Evolutionary conservation across 2,329 filamentous ascomycete genomes (phyloP).

Genomic region (Orbilia quercus): DNA sequence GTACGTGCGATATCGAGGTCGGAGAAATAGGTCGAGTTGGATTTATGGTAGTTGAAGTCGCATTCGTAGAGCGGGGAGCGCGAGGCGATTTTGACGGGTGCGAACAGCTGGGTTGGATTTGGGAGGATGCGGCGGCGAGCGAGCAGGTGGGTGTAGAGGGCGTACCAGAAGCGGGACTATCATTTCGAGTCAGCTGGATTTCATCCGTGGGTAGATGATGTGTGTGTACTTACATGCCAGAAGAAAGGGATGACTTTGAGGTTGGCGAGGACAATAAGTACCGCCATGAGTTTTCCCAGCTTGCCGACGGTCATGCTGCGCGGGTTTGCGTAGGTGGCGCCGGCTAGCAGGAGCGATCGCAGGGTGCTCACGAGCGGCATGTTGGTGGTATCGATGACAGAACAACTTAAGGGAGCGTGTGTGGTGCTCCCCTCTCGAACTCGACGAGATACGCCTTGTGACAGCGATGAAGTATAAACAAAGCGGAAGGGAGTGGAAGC

Average conservation of each 20-base stretch:
- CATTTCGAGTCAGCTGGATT: no score
- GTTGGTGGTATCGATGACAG: constrained; percentile 1
- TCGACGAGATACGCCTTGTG: no score
- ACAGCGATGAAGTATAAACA: constrained; percentile 6
- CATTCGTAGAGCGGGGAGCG: constrained; percentile 79
- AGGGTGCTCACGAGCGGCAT: constrained; percentile 36
- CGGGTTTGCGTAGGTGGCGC: constrained; percentile 46
- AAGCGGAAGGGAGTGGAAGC: constrained; percentile 32
- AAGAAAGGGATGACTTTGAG: constrained; percentile 79
- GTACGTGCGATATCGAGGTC: constrained; percentile 86
- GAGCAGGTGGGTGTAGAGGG: constrained; percentile 69
- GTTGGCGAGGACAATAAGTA: constrained; percentile 73
- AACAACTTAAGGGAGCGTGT: no score
- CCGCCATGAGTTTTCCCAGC: constrained; percentile 37
- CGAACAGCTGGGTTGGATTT: constrained; percentile 75
- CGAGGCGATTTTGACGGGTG: constrained; percentile 74
- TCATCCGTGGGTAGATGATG: no score
- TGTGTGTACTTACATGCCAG: constrained; percentile 74
- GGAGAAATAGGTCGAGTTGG: constrained; percentile 85
- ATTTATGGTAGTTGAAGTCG: constrained; percentile 88
- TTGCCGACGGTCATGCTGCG: constrained; percentile 39
- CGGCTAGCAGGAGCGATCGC: constrained; percentile 26
- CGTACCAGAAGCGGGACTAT: constrained; percentile 72
- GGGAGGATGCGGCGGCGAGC: constrained; percentile 67
- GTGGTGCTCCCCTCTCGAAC: no score